phyloP scores from a whole-genome alignment of 768 basidiomycete species.

The Gymnopilus junonius region DNA sequence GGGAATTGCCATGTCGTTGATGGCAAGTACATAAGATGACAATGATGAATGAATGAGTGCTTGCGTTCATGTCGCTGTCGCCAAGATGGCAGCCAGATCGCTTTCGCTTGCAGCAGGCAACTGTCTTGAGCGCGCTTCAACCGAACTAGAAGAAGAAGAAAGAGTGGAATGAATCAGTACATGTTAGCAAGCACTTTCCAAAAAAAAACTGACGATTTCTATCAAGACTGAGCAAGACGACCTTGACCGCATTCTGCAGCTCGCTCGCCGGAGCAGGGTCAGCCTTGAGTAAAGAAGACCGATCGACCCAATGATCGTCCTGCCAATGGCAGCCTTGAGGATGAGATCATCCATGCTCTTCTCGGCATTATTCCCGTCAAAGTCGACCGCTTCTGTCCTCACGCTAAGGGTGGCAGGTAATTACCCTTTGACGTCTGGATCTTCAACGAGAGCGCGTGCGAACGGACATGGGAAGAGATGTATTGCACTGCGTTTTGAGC shows the following conservation, averaged over 20 bases:
- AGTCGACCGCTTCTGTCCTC: conserved; percentile 84
- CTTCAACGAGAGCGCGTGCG: conserved; percentile 80
- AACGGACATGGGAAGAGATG: conserved; percentile 74
- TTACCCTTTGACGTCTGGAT: conserved; percentile 96
- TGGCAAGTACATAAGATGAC: neutral
- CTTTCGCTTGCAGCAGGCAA: conserved; percentile 86
- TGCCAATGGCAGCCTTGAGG: conserved; percentile 94
- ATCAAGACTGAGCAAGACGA: conserved; percentile 89
- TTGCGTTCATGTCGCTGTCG: conserved; percentile 28
- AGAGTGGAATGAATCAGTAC: conserved; percentile 19
- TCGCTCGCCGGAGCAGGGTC: conserved; percentile 38
- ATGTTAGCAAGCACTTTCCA: neutral
- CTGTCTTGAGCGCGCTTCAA: conserved; percentile 89
- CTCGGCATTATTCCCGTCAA: conserved; percentile 51
- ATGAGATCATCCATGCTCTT: conserved; percentile 96
- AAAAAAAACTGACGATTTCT: conserved; percentile 73
- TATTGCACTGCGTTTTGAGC: conserved; percentile 77
- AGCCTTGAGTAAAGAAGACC: conserved; percentile 69
- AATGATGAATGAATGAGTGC: neutral
- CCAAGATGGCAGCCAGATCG: conserved; percentile 76
- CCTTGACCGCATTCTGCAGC: conserved; percentile 65
- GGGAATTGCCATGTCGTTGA: neutral
- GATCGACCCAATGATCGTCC: conserved; percentile 89
- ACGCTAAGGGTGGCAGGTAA: conserved; percentile 84
- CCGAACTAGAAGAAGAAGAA: conserved; percentile 59